Base-by-base conservation (phyloP, 352 stramenopile species). In the Elongisporangium prolatum region DNA sequence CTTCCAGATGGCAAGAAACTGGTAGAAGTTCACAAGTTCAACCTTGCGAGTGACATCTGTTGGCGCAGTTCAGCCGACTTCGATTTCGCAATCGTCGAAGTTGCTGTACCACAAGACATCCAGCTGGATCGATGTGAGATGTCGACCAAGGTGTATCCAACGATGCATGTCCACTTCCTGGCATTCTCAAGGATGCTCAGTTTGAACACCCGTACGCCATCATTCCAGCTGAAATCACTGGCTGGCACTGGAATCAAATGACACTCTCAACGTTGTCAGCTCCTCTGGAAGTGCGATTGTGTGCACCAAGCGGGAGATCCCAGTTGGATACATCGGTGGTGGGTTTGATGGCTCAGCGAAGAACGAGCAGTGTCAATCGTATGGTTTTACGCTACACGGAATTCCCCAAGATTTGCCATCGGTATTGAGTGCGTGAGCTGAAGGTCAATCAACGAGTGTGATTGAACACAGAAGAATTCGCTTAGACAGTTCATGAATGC, bases 331-430 rank as follows among this genome's bases (percentile, higher is more conserved):
- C 52, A 60, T 69, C 53, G 60, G 64, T 67, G 68, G 60, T 67
- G n/a, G n/a, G n/a, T 59, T 62, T 57, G 64, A 72, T 65, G 64
- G 68, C 25, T 72, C 56, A n/a, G n/a, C n/a, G 38, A 63, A 71
- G 14, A 70, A 72, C 64, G 57, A 77, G 60, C 69, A 74, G 44
- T 72, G 65, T 63, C 64, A 72, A 61, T 67, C 62, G 54, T 70
- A 70, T 70, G 58, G 24, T 40, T 73, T 57, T 37, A 73, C 62
- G 17, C 57, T 75, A 52, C 61, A 70, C 4, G 60, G 61, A 70
- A 50, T 75, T 58, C 48, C 61, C 50, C 60, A 56, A 21, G 63
- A 71, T 64, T 62, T 72, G 59, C 61, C 59, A 50, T 71, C 56
- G n/a, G n/a, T n/a, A n/a, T n/a, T n/a, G n/a, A n/a, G n/a, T n/a